phyloP scores from a whole-genome alignment of 2,329 filamentous ascomycete genomes.

The Fusarium longipes region DNA sequence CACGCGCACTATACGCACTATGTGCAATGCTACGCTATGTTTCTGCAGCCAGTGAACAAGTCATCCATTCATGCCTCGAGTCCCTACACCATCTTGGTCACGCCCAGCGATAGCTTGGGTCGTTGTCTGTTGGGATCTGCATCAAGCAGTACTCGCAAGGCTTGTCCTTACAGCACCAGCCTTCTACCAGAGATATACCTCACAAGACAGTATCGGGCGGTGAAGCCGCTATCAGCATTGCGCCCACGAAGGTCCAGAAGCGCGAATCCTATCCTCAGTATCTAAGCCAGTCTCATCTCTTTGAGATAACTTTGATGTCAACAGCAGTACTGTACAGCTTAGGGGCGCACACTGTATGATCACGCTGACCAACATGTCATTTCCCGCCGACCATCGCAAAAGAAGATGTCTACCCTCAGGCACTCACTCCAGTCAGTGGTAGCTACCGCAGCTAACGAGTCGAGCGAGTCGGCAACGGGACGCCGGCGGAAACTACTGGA shows the following conservation, averaged over 20 bases:
- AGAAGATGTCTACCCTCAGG: not conserved
- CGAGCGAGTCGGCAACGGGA: slow-evolving; percentile 18
- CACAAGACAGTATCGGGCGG: slow-evolving; percentile 35
- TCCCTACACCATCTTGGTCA: slow-evolving; percentile 40
- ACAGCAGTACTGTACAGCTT: slow-evolving; percentile 14
- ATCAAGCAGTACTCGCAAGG: slow-evolving; percentile 28
- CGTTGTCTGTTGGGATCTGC: slow-evolving; percentile 43
- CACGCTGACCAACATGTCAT: slow-evolving; percentile 46
- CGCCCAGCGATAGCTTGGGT: slow-evolving; percentile 25
- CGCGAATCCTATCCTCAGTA: slow-evolving; percentile 31
- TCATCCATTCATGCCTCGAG: slow-evolving; percentile 41
- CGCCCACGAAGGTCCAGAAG: slow-evolving; percentile 39
- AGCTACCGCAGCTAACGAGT: not conserved
- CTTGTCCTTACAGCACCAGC: slow-evolving; percentile 22
- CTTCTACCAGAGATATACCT: slow-evolving; percentile 31
- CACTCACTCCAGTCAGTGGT: not conserved
- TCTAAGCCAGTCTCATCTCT: slow-evolving; percentile 20
- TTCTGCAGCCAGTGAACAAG: slow-evolving; percentile 21
- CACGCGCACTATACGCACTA: slow-evolving; percentile 42
- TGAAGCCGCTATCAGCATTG: slow-evolving; percentile 41
- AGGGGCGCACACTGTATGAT: slow-evolving; percentile 38
- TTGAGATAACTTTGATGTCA: not conserved
- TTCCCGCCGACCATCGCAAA: slow-evolving; percentile 39
- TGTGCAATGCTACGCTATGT: slow-evolving; percentile 27
- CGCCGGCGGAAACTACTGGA: slow-evolving; percentile 42